A percentile compares a stretch with the other conserved stretches of the same genome.
These are phyloP conservation scores for Cucurbita ficifolia DNA, from an alignment of 306 rosid genomes.

Conservation along the genomic window DNA sequence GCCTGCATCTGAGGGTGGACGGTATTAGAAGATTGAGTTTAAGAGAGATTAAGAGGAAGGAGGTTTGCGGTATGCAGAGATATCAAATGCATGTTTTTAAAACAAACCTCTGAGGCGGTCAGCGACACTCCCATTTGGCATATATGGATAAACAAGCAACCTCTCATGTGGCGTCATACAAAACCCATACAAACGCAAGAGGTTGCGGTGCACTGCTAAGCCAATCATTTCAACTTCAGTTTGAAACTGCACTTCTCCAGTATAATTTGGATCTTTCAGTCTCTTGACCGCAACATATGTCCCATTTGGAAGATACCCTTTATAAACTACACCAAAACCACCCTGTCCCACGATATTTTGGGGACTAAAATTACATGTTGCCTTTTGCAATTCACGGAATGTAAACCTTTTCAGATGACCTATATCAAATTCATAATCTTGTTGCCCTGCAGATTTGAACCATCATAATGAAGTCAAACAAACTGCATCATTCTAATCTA, in stretches of 20 bases:
- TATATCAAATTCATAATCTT: slow-evolving; percentile 73
- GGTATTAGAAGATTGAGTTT: neutral
- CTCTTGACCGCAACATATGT: slow-evolving; percentile 83
- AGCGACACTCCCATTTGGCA: slow-evolving; percentile 94
- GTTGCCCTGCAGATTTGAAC: slow-evolving; percentile 59
- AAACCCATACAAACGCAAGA: slow-evolving; percentile 69
- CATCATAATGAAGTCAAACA: neutral
- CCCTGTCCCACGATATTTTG: slow-evolving; percentile 84
- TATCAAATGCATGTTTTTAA: neutral
- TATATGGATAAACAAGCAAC: slow-evolving; percentile 81
- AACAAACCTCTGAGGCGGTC: slow-evolving; percentile 93
- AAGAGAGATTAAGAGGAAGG: neutral
- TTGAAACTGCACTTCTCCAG: slow-evolving; percentile 96
- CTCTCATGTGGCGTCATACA: slow-evolving; percentile 85
- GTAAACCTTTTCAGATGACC: slow-evolving; percentile 81
- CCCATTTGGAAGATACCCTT: slow-evolving; percentile 78
- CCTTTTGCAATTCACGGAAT: slow-evolving; percentile 72
- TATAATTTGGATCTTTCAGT: slow-evolving; percentile 84
- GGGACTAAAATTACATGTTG: slow-evolving; percentile 68
- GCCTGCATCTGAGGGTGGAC: slow-evolving; percentile 35
- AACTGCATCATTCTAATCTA: neutral
- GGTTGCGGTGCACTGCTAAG: slow-evolving; percentile 88
- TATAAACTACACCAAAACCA: slow-evolving; percentile 88
- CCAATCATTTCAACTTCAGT: slow-evolving; percentile 99
- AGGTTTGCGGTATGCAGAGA: neutral